These are phyloP conservation scores for Ophiocordyceps unilateralis DNA, from an alignment of 2,329 filamentous ascomycete species.

Conservation along the genomic window DNA sequence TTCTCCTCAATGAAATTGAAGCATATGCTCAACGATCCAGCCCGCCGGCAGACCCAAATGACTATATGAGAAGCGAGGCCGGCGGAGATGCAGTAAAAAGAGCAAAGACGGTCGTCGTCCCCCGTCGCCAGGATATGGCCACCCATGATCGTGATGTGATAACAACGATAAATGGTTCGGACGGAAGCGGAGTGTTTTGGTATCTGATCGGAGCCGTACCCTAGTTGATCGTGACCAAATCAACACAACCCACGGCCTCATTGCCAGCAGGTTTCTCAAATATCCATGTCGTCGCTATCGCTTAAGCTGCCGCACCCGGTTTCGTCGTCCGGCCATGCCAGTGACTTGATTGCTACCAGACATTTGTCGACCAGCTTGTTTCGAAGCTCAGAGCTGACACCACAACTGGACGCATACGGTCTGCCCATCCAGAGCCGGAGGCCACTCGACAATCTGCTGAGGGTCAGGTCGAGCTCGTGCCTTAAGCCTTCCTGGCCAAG, in stretches of 20 bases:
- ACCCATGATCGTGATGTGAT: not conserved
- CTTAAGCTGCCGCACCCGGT: constrained; percentile 42
- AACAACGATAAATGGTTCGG: not conserved
- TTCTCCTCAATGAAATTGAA: too few relatives aligned
- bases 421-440: constrained; percentile 46
- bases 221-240: too few relatives aligned
- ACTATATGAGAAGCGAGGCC: too few relatives aligned
- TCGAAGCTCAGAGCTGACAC: constrained; percentile 32
- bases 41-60: too few relatives aligned
- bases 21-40: too few relatives aligned
- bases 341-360: constrained; percentile 34
- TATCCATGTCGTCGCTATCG: constrained; percentile 23
- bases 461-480: constrained; percentile 25
- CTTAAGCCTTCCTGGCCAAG: constrained; percentile 27
- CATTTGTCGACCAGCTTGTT: constrained; percentile 38
- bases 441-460: constrained; percentile 39
- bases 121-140: not conserved
- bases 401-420: constrained; percentile 29
- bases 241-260: too few relatives aligned
- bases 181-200: constrained; percentile 1
- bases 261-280: not conserved
- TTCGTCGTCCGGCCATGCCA: constrained; percentile 43
- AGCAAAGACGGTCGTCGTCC: not conserved
- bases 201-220: not conserved
- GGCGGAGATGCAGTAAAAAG: not conserved